Conservation (phyloP, 2,329 filamentous ascomycete genomes). For the Cladosporium cucumerinum region DNA sequence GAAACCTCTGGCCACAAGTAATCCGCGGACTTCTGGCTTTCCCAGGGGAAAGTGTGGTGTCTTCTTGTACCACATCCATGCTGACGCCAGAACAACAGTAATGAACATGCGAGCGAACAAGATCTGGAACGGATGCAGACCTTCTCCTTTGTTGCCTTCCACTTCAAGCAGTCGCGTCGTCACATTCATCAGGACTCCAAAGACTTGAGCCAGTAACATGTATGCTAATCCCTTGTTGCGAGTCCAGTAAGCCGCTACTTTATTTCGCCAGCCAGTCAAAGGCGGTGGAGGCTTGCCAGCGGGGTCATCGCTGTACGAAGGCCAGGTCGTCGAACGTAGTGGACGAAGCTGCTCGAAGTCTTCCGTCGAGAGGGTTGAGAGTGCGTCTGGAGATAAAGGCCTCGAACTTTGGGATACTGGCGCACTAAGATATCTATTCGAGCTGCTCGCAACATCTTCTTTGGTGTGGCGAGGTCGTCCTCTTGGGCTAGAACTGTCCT, state of each 20-base stretch:
- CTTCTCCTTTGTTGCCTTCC: constrained; percentile 61
- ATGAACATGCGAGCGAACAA: constrained; percentile 76
- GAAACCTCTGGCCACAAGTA: constrained; percentile 67
- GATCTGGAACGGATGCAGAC: constrained; percentile 80
- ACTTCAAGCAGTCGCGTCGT: constrained; percentile 71
- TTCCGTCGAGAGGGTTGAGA: constrained; percentile 38
- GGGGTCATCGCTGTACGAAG: neutral
- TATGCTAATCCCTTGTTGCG: constrained; percentile 69
- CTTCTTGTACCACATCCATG: constrained; percentile 70
- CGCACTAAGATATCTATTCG: constrained; percentile 14
- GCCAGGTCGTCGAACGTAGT: neutral
- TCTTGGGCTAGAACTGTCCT: neutral
- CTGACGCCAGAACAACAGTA: constrained; percentile 62
- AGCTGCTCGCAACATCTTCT: neutral
- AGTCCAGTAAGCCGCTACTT: constrained; percentile 50
- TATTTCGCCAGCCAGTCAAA: constrained; percentile 22
- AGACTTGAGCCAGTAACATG: constrained; percentile 73
- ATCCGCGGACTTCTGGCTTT: constrained; percentile 59
- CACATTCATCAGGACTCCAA: constrained; percentile 82
- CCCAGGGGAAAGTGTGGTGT: constrained; percentile 71
- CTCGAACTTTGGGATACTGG: constrained; percentile 32
- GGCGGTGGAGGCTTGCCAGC: neutral
- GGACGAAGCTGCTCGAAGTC: constrained; percentile 31
- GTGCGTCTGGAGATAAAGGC: constrained; percentile 43
- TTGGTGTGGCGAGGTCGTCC: neutral